Base-by-base conservation (phyloP, 2,329 filamentous ascomycete genomes). In the Claviceps pusilla region DNA sequence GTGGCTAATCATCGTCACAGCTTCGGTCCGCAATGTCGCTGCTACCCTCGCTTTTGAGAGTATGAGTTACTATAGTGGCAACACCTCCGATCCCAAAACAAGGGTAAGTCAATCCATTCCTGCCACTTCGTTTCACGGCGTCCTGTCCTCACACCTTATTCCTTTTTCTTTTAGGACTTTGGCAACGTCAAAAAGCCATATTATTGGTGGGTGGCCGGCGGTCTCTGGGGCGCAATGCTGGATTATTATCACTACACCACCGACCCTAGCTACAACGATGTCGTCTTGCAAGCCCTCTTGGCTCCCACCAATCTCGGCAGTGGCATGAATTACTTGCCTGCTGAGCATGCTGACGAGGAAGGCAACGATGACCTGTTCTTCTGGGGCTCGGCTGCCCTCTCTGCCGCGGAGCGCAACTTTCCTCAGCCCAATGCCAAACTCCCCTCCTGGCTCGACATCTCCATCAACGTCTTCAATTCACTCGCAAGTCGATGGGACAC, bases 281-380 rank as follows among this genome's bases (percentile, higher is more conserved):
- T 77, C 3, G 71, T 83, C 51, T 74, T 76, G 39, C 71, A 83
- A 57, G 82, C 78, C 9, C 68, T 87, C 2, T 65, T 79, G 6
- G 78, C 73, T 31, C 82, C 68, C 0, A 66, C 67, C 51, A 82
- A 78, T 64, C 76, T 71, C 6, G 82, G 82, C 1, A 74, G 76
- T 0, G 65, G 76, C 9, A 71, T 75, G 55, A 74, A 87, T 66
- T 84, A 76, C 62, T 80, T 86, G 74, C 72, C 77, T 4, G 72
- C 75, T 0, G 66, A 69, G 54, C 78, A 83, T 58, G 67, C 68
- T 12, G 72, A 73, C n/a, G 76, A 80, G 57, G 78, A 85, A 65
- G 84, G 84, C 53, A 89, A 88, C 59, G 85, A 88, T 59, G 85
- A 89, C 63, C 82, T 87, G 63, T 81, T 80, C 37, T 87, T 87